A percentile compares a stretch with the other conserved stretches of the same genome.
Conservation (phyloP, 768 basidiomycete species). For the Cytidiella melzeri region DNA sequence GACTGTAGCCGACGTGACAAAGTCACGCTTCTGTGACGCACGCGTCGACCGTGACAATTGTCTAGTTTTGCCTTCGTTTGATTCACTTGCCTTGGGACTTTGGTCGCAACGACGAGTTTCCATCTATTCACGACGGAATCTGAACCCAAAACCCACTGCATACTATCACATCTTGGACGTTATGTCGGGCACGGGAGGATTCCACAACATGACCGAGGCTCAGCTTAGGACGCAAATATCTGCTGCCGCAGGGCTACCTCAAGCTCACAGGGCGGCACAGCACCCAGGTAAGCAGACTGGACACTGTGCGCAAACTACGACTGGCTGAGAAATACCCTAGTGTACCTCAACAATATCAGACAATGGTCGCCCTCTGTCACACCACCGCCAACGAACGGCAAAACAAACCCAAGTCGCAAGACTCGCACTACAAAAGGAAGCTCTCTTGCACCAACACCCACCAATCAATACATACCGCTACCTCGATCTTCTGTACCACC, state of each 20-base stretch:
- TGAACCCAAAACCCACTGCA: too few relatives aligned
- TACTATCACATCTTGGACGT: too few relatives aligned
- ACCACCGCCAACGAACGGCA: slow-evolving; percentile 44
- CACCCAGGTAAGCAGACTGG: slow-evolving; percentile 24
- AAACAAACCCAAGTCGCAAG: slow-evolving; percentile 31
- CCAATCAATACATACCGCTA: slow-evolving; percentile 30
- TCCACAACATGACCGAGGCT: slow-evolving; percentile 48
- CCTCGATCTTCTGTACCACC: slow-evolving; percentile 19
- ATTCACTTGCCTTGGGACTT: too few relatives aligned
- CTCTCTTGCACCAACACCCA: slow-evolving; percentile 31
- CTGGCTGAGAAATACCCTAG: slow-evolving; percentile 21
- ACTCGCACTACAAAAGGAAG: slow-evolving; percentile 36
- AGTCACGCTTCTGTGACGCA: slow-evolving; percentile 1
- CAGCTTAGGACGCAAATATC: slow-evolving; percentile 51
- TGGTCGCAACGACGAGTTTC: background rate
- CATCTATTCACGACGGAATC: too few relatives aligned
- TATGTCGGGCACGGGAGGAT: slow-evolving; percentile 11
- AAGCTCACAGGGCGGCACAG: slow-evolving; percentile 27
- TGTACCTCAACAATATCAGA: slow-evolving; percentile 64
- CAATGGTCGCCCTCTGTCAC: slow-evolving; percentile 61
- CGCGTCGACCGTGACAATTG: slow-evolving; percentile 8
- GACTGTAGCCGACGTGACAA: background rate
- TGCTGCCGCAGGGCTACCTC: slow-evolving; percentile 24
- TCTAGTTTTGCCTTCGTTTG: too few relatives aligned
- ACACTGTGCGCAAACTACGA: background rate